phyloP scores from a whole-genome alignment of 2,329 filamentous ascomycete genomes.

The Apiospora pterosperma region DNA sequence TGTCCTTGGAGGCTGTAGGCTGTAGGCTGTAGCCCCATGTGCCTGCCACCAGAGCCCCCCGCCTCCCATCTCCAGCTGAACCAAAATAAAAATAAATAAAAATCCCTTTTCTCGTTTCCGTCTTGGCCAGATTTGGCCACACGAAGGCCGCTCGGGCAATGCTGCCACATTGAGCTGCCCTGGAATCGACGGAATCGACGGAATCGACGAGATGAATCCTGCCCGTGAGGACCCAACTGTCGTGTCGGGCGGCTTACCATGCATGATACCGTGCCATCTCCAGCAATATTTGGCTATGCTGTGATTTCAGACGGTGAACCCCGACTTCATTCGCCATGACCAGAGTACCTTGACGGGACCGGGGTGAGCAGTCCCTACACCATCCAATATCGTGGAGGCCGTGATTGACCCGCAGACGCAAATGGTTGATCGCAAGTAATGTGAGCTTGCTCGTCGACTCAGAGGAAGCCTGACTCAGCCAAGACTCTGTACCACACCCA shows the following conservation, averaged over 20 bases:
- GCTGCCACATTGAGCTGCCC: background rate
- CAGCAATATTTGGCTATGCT: background rate
- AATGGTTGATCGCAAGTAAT: background rate
- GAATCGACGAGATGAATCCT: too few relatives aligned
- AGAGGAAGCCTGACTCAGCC: conserved; percentile 60
- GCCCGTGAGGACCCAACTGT: background rate
- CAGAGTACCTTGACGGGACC: background rate
- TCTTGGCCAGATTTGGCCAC: background rate
- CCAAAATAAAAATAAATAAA: too few relatives aligned
- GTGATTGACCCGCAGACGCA: background rate
- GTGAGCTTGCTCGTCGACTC: conserved; percentile 18
- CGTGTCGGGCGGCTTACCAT: background rate
- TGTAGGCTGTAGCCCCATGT: background rate
- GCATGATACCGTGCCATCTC: background rate
- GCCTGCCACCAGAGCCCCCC: background rate
- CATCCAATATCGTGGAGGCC: background rate
- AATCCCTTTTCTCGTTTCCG: background rate
- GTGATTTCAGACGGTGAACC: background rate
- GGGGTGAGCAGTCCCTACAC: background rate
- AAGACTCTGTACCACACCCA: conserved; percentile 45
- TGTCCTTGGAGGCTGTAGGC: background rate
- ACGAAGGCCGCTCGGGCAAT: background rate
- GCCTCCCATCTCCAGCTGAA: too few relatives aligned
- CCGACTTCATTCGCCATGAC: background rate
- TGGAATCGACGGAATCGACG: too few relatives aligned